phyloP scores from a whole-genome alignment of 345 rosid genomes.

The Brassica napus region DNA sequence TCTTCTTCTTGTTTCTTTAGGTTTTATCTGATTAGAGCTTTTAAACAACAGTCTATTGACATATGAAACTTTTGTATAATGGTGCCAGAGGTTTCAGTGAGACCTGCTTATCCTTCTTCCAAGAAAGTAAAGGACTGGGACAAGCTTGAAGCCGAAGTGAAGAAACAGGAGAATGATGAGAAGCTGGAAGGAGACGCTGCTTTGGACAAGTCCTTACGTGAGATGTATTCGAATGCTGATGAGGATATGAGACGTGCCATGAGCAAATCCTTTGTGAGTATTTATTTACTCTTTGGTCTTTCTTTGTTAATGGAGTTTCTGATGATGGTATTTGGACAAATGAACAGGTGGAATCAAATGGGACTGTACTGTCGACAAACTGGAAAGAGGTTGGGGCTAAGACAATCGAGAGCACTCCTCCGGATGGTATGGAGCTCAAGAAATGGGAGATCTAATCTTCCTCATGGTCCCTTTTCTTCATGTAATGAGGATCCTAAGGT shows the following conservation, averaged over 20 bases:
- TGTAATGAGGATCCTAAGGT: constrained; percentile 23
- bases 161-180: constrained; percentile 97
- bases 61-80: not conserved
- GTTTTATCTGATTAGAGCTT: not conserved
- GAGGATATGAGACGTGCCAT: constrained; percentile 92
- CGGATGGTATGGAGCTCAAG: constrained; percentile 94
- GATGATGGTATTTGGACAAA: not conserved
- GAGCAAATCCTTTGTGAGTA: constrained; percentile 81
- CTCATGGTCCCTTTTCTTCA: constrained; percentile 14
- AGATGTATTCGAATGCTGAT: constrained; percentile 70
- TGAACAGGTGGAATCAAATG: constrained; percentile 82
- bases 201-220: constrained; percentile 86
- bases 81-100: constrained; percentile 45
- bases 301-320: not conserved
- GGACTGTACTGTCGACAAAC: constrained; percentile 90
- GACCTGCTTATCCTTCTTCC: constrained; percentile 82
- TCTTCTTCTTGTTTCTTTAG: not conserved
- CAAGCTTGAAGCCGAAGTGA: constrained; percentile 81
- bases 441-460: constrained; percentile 63
- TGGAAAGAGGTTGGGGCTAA: constrained; percentile 93
- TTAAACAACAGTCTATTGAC: not conserved
- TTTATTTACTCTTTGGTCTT: not conserved
- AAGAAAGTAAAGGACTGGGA: constrained; percentile 78
- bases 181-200: constrained; percentile 96
- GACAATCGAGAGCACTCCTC: constrained; percentile 91